These are phyloP conservation scores for Corrigiola litoralis DNA, from an alignment of 179 eudicot species.

Conservation along the genomic window DNA sequence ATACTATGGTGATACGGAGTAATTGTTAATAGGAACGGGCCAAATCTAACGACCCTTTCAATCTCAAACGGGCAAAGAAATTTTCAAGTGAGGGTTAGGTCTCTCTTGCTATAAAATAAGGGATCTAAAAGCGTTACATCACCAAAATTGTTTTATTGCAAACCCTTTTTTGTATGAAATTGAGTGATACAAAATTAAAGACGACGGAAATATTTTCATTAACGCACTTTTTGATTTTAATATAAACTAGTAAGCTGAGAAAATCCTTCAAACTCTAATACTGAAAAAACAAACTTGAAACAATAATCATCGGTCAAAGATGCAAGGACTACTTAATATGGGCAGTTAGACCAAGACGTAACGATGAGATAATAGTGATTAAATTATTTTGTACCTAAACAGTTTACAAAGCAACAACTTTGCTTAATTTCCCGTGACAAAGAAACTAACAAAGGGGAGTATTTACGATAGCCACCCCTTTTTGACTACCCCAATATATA, in stretches of 20 bases:
- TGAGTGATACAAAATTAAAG: not conserved
- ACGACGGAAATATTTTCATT: too few relatives aligned
- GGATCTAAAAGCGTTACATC: not conserved
- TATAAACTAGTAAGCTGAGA: too few relatives aligned
- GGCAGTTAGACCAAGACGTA: not conserved
- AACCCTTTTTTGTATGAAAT: not conserved
- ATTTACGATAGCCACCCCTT: slow-evolving; percentile 10
- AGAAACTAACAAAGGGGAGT: not conserved
- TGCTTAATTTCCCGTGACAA: slow-evolving; percentile 9
- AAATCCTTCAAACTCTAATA: too few relatives aligned
- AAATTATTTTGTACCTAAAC: not conserved
- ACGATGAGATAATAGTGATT: not conserved
- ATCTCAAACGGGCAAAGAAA: slow-evolving; percentile 6
- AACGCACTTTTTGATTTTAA: too few relatives aligned
- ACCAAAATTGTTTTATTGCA: not conserved
- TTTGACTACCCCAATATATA: slow-evolving; percentile 23
- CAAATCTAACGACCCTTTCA: not conserved
- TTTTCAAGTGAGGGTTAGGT: too few relatives aligned
- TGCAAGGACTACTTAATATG: too few relatives aligned
- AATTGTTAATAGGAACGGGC: not conserved
- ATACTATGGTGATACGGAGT: too few relatives aligned
- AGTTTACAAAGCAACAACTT: too few relatives aligned
- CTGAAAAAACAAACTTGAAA: too few relatives aligned
- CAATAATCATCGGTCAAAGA: not conserved
- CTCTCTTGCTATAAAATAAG: too few relatives aligned